Conservation (phyloP, 495 filamentous ascomycete species). For the Penicillium taxi region DNA sequence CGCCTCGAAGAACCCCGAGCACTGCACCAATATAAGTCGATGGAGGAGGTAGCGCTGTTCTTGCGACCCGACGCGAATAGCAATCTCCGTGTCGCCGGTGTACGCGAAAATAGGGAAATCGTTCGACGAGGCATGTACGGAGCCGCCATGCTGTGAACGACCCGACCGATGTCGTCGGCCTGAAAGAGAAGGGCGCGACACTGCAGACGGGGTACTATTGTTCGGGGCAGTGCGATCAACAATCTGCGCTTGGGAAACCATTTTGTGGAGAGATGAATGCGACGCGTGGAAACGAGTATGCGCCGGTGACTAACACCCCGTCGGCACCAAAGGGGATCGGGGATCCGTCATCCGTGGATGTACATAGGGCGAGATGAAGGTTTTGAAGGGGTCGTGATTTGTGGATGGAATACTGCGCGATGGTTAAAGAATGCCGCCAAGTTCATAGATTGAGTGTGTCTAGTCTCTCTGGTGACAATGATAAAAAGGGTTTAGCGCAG, state of each 20-base stretch:
- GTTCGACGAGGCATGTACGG: conserved; percentile 64
- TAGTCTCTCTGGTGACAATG: too few species aligned
- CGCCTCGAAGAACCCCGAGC: conserved; percentile 88
- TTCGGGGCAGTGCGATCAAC: conserved; percentile 43
- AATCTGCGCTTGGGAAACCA: conserved; percentile 70
- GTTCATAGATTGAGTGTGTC: too few species aligned
- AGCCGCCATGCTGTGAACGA: conserved; percentile 74
- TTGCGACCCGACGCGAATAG: conserved; percentile 61
- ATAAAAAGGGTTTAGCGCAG: too few species aligned
- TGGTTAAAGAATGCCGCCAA: too few species aligned
- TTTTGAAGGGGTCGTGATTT: too few species aligned
- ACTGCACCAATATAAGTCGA: conserved; percentile 73
- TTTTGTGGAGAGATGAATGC: conserved; percentile 21
- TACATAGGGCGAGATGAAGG: too few species aligned
- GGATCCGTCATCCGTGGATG: conserved; percentile 13
- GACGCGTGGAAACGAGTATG: neutral
- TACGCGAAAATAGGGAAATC: conserved; percentile 88
- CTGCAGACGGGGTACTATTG: conserved; percentile 50
- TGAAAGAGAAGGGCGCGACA: conserved; percentile 48
- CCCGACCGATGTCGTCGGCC: conserved; percentile 60
- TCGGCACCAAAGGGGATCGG: conserved; percentile 8
- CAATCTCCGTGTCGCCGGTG: conserved; percentile 83
- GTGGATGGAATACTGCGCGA: too few species aligned
- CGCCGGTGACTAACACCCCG: conserved; percentile 21
- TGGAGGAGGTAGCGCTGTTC: conserved; percentile 82